Evolutionary conservation across 202 grass and related monocot genomes (phyloP).

Genomic region (Sporobolus alterniflorus): DNA sequence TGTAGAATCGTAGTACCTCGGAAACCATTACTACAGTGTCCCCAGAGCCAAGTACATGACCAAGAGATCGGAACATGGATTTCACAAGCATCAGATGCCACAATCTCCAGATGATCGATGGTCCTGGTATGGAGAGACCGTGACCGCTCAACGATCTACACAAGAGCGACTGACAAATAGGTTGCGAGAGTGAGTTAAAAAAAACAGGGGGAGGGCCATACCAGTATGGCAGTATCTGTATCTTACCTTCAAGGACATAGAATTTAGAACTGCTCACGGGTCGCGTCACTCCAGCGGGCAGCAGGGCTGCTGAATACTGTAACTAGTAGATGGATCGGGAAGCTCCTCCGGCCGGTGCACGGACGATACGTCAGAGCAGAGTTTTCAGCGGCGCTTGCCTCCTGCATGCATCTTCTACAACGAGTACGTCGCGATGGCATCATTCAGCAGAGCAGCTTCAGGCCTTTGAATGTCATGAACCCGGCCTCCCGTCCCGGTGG

Average conservation of each 20-base stretch:
- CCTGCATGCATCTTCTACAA: neutral
- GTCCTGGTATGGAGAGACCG: neutral
- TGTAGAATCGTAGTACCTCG: neutral
- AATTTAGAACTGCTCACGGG: conserved; percentile 29
- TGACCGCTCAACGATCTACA: neutral
- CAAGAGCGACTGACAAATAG: neutral
- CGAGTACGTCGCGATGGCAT: neutral
- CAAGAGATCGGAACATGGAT: neutral
- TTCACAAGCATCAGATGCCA: neutral
- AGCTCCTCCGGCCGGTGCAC: conserved; percentile 12
- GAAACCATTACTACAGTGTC: neutral
- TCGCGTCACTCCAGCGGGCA: neutral
- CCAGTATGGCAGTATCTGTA: too few species aligned
- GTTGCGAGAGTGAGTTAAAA: neutral
- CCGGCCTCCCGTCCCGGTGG: neutral
- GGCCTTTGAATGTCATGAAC: conserved; percentile 40
- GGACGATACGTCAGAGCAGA: conserved; percentile 20
- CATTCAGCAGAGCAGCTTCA: conserved; percentile 10
- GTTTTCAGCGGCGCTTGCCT: neutral
- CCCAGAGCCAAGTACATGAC: neutral
- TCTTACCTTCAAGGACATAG: conserved; percentile 17
- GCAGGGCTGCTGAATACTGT: conserved; percentile 2
- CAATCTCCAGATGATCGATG: neutral
- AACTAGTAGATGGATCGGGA: conserved; percentile 3
- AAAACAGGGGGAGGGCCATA: neutral